Evolutionary conservation across 495 filamentous ascomycete species (phyloP).

Genomic region (Neurospora sp.): DNA sequence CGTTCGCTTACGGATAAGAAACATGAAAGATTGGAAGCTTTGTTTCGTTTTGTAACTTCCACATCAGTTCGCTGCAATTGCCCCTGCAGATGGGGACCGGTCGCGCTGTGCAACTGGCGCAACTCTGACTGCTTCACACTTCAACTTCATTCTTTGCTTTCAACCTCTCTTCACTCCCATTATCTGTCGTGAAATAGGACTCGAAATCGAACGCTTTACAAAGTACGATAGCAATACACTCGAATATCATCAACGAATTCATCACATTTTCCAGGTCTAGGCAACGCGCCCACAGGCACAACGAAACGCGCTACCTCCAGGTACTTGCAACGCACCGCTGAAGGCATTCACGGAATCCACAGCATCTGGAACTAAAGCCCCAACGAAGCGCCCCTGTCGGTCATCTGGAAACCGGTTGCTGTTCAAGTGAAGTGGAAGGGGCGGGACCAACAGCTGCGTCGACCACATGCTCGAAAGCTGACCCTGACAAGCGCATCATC

Average conservation of each 20-base stretch:
- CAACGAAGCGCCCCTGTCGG: neutral
- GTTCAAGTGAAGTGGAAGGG: neutral
- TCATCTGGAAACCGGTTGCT: neutral
- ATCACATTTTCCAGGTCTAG: neutral
- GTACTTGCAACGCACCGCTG: neutral
- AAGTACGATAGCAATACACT: neutral
- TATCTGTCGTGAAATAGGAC: neutral
- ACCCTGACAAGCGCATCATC: neutral
- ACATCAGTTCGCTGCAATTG: neutral
- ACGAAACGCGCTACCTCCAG: neutral
- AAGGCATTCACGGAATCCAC: neutral
- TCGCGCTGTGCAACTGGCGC: neutral
- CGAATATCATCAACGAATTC: neutral
- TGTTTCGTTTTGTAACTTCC: neutral
- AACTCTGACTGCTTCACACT: neutral
- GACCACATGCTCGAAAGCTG: neutral
- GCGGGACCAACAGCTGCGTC: neutral
- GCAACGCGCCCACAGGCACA: neutral
- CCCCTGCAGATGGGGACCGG: neutral
- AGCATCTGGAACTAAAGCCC: neutral
- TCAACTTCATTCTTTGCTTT: neutral
- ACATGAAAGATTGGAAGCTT: neutral
- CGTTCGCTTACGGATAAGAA: neutral
- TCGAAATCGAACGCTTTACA: neutral
- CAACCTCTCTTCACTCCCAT: neutral